These are phyloP conservation scores for Calonectria pseudoreteaudii DNA, from an alignment of 2,329 filamentous ascomycete species.

Conservation along the genomic window DNA sequence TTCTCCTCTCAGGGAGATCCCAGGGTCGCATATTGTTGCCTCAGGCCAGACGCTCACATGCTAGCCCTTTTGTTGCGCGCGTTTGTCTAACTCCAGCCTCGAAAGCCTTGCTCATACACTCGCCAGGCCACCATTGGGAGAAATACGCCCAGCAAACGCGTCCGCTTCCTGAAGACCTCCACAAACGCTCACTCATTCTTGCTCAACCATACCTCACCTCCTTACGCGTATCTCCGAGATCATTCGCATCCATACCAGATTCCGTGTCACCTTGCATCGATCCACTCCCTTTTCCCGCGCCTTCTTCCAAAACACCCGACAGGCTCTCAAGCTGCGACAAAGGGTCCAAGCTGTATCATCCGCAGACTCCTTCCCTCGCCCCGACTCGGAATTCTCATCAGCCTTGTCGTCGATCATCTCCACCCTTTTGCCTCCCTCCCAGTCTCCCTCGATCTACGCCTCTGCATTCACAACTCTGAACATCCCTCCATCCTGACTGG, in stretches of 20 bases:
- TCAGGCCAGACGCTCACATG: constrained; percentile 19
- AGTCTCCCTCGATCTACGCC: not conserved
- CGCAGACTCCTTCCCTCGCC: not conserved
- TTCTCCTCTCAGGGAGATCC: not conserved
- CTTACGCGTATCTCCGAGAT: constrained; percentile 4
- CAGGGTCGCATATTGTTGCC: not conserved
- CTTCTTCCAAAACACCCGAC: not conserved
- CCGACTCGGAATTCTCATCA: not conserved
- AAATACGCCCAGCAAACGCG: constrained; percentile 8
- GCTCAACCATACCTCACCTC: constrained; percentile 7
- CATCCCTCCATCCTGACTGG: constrained; percentile 13
- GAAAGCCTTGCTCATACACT: constrained; percentile 11
- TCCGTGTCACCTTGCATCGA: not conserved
- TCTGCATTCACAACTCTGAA: not conserved
- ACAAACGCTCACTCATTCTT: constrained; percentile 9
- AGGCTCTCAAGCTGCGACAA: not conserved
- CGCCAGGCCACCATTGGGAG: not conserved
- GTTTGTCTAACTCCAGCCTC: constrained; percentile 9
- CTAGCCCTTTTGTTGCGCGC: constrained; percentile 6
- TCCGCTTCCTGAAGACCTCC: not conserved
- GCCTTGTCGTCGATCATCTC: constrained; percentile 6
- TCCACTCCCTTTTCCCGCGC: not conserved
- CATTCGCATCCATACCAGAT: constrained; percentile 17
- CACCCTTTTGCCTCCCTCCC: not conserved
- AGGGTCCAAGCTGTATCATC: not conserved